phyloP scores from a whole-genome alignment of 2,329 filamentous ascomycete genomes.

The Canariomyces notabilis region DNA sequence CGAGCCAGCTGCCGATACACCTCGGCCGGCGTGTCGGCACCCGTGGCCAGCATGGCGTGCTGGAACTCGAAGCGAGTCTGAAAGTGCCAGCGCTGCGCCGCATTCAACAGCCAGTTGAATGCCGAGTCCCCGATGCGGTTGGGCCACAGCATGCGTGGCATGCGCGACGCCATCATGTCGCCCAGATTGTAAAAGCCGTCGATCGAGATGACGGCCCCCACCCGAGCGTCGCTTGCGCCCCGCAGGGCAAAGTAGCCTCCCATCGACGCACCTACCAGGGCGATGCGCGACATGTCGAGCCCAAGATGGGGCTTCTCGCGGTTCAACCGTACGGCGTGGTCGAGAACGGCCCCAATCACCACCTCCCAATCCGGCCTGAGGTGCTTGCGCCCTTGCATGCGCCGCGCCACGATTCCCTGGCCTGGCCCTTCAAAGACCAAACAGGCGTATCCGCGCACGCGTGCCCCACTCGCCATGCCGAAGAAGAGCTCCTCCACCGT shows the following conservation, averaged over 20 bases:
- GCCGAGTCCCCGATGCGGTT: conserved; percentile 28
- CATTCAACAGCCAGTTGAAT: conserved; percentile 22
- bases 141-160: conserved; percentile 25
- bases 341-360: conserved; percentile 31
- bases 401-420: conserved; percentile 36
- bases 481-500: conserved; percentile 39
- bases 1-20: background rate
- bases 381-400: conserved; percentile 22
- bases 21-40: background rate
- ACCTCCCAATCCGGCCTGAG: conserved; percentile 37
- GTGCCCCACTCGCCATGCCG: conserved; percentile 24
- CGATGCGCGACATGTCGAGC: conserved; percentile 35
- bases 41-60: conserved; percentile 2
- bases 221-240: conserved; percentile 37
- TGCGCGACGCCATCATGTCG: conserved; percentile 22
- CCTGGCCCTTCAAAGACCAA: conserved; percentile 44
- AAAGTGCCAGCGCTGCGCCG: conserved; percentile 14
- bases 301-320: conserved; percentile 21
- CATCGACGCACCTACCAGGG: conserved; percentile 35
- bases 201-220: conserved; percentile 40
- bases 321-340: conserved; percentile 25
- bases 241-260: conserved; percentile 45
- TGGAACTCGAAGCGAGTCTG: conserved; percentile 16
- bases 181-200: conserved; percentile 35
- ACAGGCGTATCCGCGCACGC: conserved; percentile 36